phyloP scores from a whole-genome alignment of 352 stramenopile species.

The Globisporangium splendens region DNA sequence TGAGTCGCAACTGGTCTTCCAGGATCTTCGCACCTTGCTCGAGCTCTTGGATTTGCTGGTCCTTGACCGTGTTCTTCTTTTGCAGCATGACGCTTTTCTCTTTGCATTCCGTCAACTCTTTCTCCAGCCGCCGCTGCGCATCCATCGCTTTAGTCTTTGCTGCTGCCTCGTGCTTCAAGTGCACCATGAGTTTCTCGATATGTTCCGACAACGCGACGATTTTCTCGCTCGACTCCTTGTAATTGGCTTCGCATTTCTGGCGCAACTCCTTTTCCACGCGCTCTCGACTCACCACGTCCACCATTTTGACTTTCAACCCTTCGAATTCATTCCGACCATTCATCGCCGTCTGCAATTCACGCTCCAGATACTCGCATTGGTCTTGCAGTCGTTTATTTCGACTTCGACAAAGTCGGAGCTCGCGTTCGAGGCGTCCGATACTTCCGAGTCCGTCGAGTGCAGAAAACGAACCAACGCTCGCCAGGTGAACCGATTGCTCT shows the following conservation, averaged over 20 bases:
- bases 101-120: constrained; percentile 66
- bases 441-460: constrained; percentile 56
- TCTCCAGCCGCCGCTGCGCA: constrained; percentile 70
- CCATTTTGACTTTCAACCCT: constrained; percentile 66
- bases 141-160: constrained; percentile 89
- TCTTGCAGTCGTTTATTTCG: constrained; percentile 69
- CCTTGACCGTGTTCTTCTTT: constrained; percentile 84
- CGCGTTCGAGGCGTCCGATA: constrained; percentile 58
- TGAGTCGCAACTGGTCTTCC: constrained; percentile 94
- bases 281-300: constrained; percentile 76
- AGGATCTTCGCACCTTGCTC: constrained; percentile 92
- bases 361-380: constrained; percentile 43
- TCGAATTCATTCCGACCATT: constrained; percentile 54
- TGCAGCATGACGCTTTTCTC: constrained; percentile 53
- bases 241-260: constrained; percentile 52
- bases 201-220: constrained; percentile 91
- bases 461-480: constrained; percentile 62
- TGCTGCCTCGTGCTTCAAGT: constrained; percentile 94
- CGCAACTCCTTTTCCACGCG: constrained; percentile 87
- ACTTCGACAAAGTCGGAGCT: constrained; percentile 63
- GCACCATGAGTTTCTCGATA: constrained; percentile 96
- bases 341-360: constrained; percentile 46
- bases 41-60: constrained; percentile 87
- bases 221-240: constrained; percentile 78
- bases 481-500: constrained; percentile 32